Evolutionary conservation across 371 early-diverging fungal species (phyloP), one percentile per base, ranked within the genome.

Genomic region (Mucor plumbeus): DNA sequence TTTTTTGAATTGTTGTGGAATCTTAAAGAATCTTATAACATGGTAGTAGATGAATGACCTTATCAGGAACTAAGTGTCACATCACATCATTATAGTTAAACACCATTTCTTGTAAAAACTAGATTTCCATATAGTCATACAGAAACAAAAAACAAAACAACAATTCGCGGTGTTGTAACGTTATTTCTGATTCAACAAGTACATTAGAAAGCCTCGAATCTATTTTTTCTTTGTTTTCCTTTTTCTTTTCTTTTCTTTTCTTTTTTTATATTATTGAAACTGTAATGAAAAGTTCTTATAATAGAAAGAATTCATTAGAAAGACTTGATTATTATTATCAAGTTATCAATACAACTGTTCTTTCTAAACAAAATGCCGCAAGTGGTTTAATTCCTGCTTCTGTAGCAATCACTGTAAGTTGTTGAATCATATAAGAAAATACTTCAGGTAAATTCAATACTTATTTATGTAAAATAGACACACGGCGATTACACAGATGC

Each of bases 321-420:
- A 74, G 90, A 63, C 85, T 95, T 34, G 94, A 94, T 63, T 82
- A 86, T 64, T 93, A 91, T 74, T 93, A 91, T 71, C 82, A 90
- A 19, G 90, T 90, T 21, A 87, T 94, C 56, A 79, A 88, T 19
- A 80, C 88, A 40, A 90, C 94, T 31, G 94, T 94, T 67, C 76
- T 95, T 26, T 81, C 89, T 1, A 80, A 92, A 14, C 94, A 94
- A 73, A 90, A 94, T 71, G 87, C 94, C 7, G 89, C 87, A 33
- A 93, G 93, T 36, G 96, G 96, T n/a, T 77, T 93, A 80, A 92
- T 96, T 54, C 96, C 95, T 13, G 96, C 96, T 6, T 93, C 93
- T 4, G 93, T 93, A 7, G 95, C 96, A 36, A 88, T 96, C 39
- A 94, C 94, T 0, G 83, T 83, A 77, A 70, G 67, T 61, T 54